Evolutionary conservation across 805 yeast species (phyloP).

Genomic region (Yarrowia deformans): DNA sequence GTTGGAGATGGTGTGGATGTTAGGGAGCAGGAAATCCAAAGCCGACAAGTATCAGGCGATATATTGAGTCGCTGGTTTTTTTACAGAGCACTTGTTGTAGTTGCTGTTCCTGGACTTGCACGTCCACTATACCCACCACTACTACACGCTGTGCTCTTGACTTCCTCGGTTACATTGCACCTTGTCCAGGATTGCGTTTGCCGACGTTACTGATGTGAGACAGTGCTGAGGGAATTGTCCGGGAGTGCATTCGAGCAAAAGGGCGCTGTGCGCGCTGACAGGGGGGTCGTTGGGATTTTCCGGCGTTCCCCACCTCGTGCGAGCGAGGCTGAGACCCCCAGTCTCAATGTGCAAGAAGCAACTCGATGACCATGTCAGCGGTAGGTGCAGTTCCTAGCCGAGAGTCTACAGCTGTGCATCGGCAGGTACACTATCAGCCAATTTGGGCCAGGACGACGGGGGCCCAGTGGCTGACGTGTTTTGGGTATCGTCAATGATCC

Average conservation of each 20-base stretch:
- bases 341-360: no score
- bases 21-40: neutral
- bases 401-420: no score
- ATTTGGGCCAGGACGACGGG: no score
- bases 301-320: neutral
- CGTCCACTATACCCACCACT: no score
- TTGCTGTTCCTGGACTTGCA: neutral
- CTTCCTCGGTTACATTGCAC: conserved; percentile 24
- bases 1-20: neutral
- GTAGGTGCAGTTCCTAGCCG: no score
- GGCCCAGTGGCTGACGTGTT: no score
- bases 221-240: conserved; percentile 27
- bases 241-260: neutral
- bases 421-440: no score
- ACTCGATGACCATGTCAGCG: no score
- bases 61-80: no score
- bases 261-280: neutral
- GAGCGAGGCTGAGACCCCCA: neutral
- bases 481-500: no score
- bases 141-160: neutral
- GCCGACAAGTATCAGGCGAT: neutral
- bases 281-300: neutral
- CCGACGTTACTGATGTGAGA: conserved; percentile 5
- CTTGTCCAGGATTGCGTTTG: conserved; percentile 7
- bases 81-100: neutral